Evolutionary conservation across 1,139 yeast species (phyloP), one percentile per base, ranked within the genome.

Genomic region (Groenewaldozyma auringiensis): DNA sequence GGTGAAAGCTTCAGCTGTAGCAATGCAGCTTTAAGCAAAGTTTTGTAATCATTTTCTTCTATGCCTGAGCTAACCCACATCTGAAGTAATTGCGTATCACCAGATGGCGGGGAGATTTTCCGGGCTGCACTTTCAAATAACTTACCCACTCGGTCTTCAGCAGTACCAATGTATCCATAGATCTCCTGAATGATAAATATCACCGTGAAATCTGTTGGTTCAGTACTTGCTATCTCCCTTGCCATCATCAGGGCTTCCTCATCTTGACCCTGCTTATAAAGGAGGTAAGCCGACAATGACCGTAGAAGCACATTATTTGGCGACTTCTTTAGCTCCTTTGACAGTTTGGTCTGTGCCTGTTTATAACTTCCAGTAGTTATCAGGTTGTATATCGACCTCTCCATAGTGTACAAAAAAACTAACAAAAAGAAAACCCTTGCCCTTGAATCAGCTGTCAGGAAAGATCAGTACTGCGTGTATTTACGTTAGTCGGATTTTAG

Each of bases 51-150:
- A 17, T 63, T 61, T 9, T 53, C 48, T 14, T 57, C 58, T 21
- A 65, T 48, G 53, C 44, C 61, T 61, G 39, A 59, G 50, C 70
- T 70, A 67, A 17, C 50, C 44, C 14, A 58, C 58, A 21, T 55
- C 63, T 41, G 79, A 57, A 13, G 68, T 61, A 21, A 37, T 17
- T 16, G 44, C 42, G 9, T 25, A 18, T 17, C 41, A 32, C 21
- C 36, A 21, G 32, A 37, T 18, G 16, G 37, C 14, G 21, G 40
- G n/a, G n/a, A n/a, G 21, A 20, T 8, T 55, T 72, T 76, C 54
- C 76, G 76, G 36, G 76, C 70, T 2, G 80, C 77, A 47, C 69
- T 69, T 53, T 81, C 87, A 58, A 72, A 81, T 2, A 77, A 68
- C 29, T 65, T 4, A 22, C 14, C 22, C 35, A 17, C 21, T 36